Evolutionary conservation across 2,329 filamentous ascomycete species (phyloP).

Genomic region (Xylaria sp.): DNA sequence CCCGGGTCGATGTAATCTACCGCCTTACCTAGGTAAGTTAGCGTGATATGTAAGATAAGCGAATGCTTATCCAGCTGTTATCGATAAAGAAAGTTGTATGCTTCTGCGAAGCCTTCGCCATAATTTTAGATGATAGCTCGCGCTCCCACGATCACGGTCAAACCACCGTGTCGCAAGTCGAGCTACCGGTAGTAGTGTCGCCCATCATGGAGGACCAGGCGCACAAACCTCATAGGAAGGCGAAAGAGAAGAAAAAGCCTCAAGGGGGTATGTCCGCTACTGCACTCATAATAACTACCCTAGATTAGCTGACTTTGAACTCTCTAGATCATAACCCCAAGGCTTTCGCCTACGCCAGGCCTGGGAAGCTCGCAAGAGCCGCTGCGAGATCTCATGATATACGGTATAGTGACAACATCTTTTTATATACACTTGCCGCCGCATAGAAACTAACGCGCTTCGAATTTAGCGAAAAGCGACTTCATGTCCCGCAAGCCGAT

Average conservation of each 20-base stretch:
- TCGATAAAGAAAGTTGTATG: slow-evolving; percentile 25
- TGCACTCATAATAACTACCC: neutral
- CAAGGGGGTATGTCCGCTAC: slow-evolving; percentile 57
- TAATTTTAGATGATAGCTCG: slow-evolving; percentile 16
- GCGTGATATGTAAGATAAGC: neutral
- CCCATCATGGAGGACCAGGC: slow-evolving; percentile 75
- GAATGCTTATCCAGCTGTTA: slow-evolving; percentile 8
- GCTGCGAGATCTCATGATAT: slow-evolving; percentile 61
- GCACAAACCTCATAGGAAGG: slow-evolving; percentile 83
- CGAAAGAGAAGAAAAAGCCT: slow-evolving; percentile 86
- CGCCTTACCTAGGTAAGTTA: neutral
- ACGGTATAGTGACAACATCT: slow-evolving; percentile 2
- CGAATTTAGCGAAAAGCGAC: slow-evolving; percentile 84
- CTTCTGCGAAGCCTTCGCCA: neutral
- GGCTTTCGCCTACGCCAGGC: slow-evolving; percentile 84
- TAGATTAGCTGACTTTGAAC: slow-evolving; percentile 30
- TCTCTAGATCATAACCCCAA: slow-evolving; percentile 78
- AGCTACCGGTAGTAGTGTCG: slow-evolving; percentile 8
- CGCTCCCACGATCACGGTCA: neutral
- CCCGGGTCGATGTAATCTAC: too few species aligned
- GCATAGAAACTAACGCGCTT: slow-evolving; percentile 4
- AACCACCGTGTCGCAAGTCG: neutral
- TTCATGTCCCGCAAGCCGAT: slow-evolving; percentile 97
- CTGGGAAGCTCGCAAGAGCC: slow-evolving; percentile 78
- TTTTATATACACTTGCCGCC: neutral